Percentiles rank a stretch among this genome's conserved stretches.
Evolutionary conservation across 2,329 filamentous ascomycete genomes (phyloP).

Genomic region (Elsinoe fawcettii): DNA sequence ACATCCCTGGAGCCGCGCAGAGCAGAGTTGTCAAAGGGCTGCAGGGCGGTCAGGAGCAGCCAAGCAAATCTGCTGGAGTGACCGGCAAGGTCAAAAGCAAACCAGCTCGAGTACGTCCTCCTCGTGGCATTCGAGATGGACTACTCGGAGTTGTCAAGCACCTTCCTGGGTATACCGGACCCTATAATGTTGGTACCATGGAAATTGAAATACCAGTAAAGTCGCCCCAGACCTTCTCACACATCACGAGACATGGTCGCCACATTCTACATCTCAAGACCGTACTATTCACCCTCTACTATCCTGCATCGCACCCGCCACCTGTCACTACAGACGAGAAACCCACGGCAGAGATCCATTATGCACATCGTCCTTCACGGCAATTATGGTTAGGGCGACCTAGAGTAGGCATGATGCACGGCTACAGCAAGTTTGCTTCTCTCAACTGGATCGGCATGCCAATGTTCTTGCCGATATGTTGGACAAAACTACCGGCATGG

Average conservation of each 20-base stretch:
- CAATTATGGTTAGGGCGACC: constrained; percentile 57
- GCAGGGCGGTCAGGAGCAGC: constrained; percentile 7
- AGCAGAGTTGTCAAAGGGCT: neutral
- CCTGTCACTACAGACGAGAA: constrained; percentile 30
- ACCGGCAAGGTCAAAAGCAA: constrained; percentile 33
- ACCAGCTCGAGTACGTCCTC: constrained; percentile 42
- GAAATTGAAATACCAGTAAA: constrained; percentile 48
- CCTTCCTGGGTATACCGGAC: constrained; percentile 45
- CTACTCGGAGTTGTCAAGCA: constrained; percentile 37
- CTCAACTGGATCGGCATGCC: constrained; percentile 44
- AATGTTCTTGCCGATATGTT: constrained; percentile 52
- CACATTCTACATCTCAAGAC: constrained; percentile 49
- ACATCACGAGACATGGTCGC: constrained; percentile 42
- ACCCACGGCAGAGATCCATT: constrained; percentile 17
- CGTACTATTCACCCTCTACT: constrained; percentile 58
- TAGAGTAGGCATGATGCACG: constrained; percentile 47
- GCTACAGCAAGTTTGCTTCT: constrained; percentile 55
- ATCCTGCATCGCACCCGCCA: constrained; percentile 44
- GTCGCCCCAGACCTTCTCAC: constrained; percentile 41
- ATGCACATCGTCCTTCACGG: constrained; percentile 38
- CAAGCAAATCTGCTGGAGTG: neutral
- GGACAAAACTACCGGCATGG: constrained; percentile 58
- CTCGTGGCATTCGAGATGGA: constrained; percentile 42
- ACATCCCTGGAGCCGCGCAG: neutral
- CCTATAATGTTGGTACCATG: constrained; percentile 47